phyloP scores from a whole-genome alignment of 148 eudicot genomes.

The Amaranthus cruentus region DNA sequence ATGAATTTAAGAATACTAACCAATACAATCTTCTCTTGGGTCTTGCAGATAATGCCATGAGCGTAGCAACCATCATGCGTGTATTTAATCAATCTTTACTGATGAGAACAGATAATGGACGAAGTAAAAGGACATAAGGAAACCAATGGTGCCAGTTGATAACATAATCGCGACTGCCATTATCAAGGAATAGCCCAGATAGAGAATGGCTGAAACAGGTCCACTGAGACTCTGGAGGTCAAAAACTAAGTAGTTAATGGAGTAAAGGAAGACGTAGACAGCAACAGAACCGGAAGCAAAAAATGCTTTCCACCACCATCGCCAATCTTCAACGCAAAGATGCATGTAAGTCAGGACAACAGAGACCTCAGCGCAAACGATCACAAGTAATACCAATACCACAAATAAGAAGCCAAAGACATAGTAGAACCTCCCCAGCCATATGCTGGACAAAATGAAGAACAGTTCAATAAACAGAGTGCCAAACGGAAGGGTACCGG shows the following conservation, averaged over 20 bases:
- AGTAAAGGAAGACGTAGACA: slow-evolving; percentile 57
- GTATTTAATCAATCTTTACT: slow-evolving; percentile 47
- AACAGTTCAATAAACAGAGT: slow-evolving; percentile 61
- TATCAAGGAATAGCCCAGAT: slow-evolving; percentile 59
- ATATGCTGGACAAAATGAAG: slow-evolving; percentile 57
- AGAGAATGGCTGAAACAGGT: slow-evolving; percentile 51
- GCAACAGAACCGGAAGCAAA: slow-evolving; percentile 64
- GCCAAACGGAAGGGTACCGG: slow-evolving; percentile 68
- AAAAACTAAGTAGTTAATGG: slow-evolving; percentile 54
- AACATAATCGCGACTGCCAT: slow-evolving; percentile 60
- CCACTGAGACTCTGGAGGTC: slow-evolving; percentile 58
- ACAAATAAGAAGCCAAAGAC: slow-evolving; percentile 57
- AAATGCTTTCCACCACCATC: slow-evolving; percentile 80
- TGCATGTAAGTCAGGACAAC: slow-evolving; percentile 66
- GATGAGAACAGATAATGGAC: slow-evolving; percentile 67
- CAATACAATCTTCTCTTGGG: slow-evolving; percentile 5
- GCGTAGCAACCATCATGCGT: not conserved
- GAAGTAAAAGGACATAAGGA: slow-evolving; percentile 49
- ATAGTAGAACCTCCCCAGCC: slow-evolving; percentile 62
- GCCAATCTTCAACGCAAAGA: slow-evolving; percentile 68
- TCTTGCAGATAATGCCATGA: not conserved
- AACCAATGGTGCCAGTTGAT: slow-evolving; percentile 60
- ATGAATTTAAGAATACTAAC: not conserved
- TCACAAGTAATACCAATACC: slow-evolving; percentile 42
- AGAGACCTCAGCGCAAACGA: slow-evolving; percentile 57